Base-by-base conservation (phyloP, 2,329 filamentous ascomycete genomes). In the Onygenales sp. region DNA sequence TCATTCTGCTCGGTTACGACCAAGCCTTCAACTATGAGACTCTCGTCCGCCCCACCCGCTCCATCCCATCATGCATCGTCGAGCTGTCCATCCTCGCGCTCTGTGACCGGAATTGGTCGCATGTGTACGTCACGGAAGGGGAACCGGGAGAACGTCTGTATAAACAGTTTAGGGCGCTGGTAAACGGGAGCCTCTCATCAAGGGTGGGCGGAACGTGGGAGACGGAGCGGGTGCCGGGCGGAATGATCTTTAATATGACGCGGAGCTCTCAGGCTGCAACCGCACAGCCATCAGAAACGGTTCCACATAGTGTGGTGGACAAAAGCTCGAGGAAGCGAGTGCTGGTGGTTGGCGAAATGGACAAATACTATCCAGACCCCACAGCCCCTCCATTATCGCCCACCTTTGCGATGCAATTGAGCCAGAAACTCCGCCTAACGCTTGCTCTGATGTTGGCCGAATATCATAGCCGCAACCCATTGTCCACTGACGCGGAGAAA, bases 121-220 rank as follows among this genome's bases (percentile, higher is more conserved):
- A 51, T 32, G 17, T 54, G n/a, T 50, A 49, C 17, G 52, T 54
- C n/a, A 47, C 47, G 9, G 47, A 54, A 31, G 52, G 52, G 13
- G 52, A 54, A 21, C 52, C 52, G 10, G 52, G 52, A 11, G 52
- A 54, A 27, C 52, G 52, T 8, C 39, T 54, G n/a, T 51, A 54
- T 21, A 38, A 39, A 6, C 52, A 54, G 42, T 54, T 54, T n/a
- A 54, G 27, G 27, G 32, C 38, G 17, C 21, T 54, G 27, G 46
- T 54, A 38, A 54, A 54, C 17, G 43, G 52, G 7, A 43, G 13
- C 11, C 47, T 54, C 33, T 50, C 45, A 11, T 10, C 47, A 13
- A 33, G 52, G 31, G 47, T 54, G 7, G 52, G 52, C 36, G 52
- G 52, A 36, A 54, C 47, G 0, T 54, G 52, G 52, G 47, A 43